Evolutionary conservation across 495 filamentous ascomycete species (phyloP).

Genomic region (Aspergillus hancockii): DNA sequence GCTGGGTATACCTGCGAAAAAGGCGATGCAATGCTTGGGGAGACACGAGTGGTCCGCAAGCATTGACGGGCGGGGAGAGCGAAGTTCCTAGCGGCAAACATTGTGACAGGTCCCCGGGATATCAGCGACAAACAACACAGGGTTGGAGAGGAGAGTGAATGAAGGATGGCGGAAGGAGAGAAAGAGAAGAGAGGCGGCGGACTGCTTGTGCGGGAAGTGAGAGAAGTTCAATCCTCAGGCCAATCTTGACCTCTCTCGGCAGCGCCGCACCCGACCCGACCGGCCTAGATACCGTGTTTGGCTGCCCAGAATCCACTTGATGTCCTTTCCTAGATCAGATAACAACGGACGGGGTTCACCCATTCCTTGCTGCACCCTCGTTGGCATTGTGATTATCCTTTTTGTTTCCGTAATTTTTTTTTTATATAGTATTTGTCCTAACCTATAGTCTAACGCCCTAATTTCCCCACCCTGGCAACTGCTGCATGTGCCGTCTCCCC

Average conservation of each 20-base stretch:
- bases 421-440: neutral
- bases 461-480: conserved; percentile 27
- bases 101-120: conserved; percentile 42
- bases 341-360: conserved; percentile 2
- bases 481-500: conserved; percentile 18
- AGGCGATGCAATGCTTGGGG: conserved; percentile 48
- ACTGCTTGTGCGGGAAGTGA: conserved; percentile 22
- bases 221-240: conserved; percentile 17
- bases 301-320: conserved; percentile 24
- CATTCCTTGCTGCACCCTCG: neutral
- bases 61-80: conserved; percentile 56
- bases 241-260: conserved; percentile 34
- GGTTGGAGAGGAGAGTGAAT: conserved; percentile 17
- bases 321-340: conserved; percentile 21
- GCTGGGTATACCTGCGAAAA: conserved; percentile 50
- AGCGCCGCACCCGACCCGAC: conserved; percentile 42
- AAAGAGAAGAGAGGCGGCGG: conserved; percentile 25
- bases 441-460: neutral
- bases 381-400: neutral
- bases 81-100: conserved; percentile 62
- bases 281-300: conserved; percentile 24
- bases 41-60: conserved; percentile 51
- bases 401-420: neutral
- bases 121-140: conserved; percentile 27
- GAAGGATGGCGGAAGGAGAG: conserved; percentile 19